Base-by-base conservation (phyloP, 2,329 filamentous ascomycete species). In the Fusarium euwallaceae region DNA sequence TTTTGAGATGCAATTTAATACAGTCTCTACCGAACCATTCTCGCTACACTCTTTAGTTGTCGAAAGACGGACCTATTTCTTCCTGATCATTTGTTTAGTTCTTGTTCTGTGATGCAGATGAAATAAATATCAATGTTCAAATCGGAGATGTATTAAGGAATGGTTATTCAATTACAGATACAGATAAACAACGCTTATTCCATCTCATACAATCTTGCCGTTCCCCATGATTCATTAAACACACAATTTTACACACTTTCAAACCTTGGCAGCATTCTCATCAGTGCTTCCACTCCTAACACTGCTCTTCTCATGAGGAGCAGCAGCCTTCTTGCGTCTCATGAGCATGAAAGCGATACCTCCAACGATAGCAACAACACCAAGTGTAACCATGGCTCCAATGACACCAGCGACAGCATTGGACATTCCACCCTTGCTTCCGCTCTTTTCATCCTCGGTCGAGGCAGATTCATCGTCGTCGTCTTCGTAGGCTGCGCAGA, bases 341-440 rank as follows among this genome's bases (percentile, higher is more conserved):
- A 76, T 63, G 36, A 81, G 5, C 9, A 80, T 58, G 32, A 81
- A 80, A 1, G 39, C 65, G 56, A 37, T 62, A 12, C 55, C 73
- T 45, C 74, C 73, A 3, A 76, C 24, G 6, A 76, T 59, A 58
- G 69, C 71, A 1, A 80, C 75, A 7, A 81, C 78, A 12, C 73
- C 81, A 17, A 83, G 78, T 4, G 80, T 81, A 2, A 82, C 79
- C 70, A 81, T 71, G 4, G 81, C 81, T 17, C 81, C 81, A 24
- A 82, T 80, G 2, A 81, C 81, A 43, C 81, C 81, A 2, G 81
- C 81, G 8, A 82, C 79, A 5, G 75, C 72, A n/a, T 80, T 81
- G 6, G 81, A 82, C 73, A 83, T 80, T 34, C 78, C 77, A 2
- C 73, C 64, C 36, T 67, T 55, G 34, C 39, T 22, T 11, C 60